Evolutionary conservation across 148 eudicot genomes (phyloP), one percentile per base, ranked within the genome.

Genomic region (Pouteria glomerata): DNA sequence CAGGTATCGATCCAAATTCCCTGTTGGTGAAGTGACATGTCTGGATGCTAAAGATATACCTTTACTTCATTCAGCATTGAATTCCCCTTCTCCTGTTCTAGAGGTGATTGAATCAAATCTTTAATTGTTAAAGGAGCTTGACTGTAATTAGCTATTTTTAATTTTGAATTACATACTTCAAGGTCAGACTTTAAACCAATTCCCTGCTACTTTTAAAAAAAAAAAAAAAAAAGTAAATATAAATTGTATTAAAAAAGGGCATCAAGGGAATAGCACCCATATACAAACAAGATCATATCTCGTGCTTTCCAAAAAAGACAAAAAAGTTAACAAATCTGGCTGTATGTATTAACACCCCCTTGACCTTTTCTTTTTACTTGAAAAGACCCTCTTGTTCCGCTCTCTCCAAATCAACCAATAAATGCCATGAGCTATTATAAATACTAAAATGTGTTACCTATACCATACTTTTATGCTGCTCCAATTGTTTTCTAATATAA

Each of bases 11-110:
- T 95, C 99, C 57, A 85, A 85, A 64, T 95, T 73, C 77, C 96
- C 99, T 18, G 74, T 79, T 66, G 99, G 99, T 72, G 94, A 91
- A 82, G 99, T 95, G 67, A 95, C 99, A 24, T 95, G 99, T 85
- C 82, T 91, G 27, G 80, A 85, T 50, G 80, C 77, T 12, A 74
- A 85, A 14, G 97, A 95, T 83, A 70, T 95, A 73, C 92, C 92
- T 44, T 83, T 95, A 45, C 90, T 95, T 76, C 97, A 89, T 77
- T 70, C 88, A 61, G 68, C 97, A 42, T 82, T 95, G 51, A 66
- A 75, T 35, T 80, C 89, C 56, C 90, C 96, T 31, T 95, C 99
- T 41, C 97, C 96, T 33, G 66, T 78, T 67, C 76, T 95, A 59
- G 88, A 89, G 99, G 99, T 95, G 63, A 77, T 37, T 30, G 14